A percentile compares a stretch with the other conserved stretches of the same genome.
phyloP scores from a whole-genome alignment of 257 asterid genomes.

The Penstemon eatonii region DNA sequence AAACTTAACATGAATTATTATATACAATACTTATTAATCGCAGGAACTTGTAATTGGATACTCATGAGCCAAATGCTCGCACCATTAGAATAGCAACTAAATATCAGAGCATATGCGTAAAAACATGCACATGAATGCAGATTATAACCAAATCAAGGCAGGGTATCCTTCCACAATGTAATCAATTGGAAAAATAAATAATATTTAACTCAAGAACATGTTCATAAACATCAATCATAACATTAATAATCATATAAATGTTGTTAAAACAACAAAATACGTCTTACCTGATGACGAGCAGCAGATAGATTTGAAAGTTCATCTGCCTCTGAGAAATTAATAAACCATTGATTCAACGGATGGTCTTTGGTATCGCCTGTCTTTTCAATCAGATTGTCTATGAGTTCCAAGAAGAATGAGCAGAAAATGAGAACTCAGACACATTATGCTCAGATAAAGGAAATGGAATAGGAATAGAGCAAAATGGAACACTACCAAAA shows the following conservation, averaged over 20 bases:
- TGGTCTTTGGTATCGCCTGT: slow-evolving; percentile 63
- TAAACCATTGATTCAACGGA: slow-evolving; percentile 62
- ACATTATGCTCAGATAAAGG: slow-evolving; percentile 11
- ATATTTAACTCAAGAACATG: slow-evolving; percentile 15
- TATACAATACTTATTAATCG: background rate
- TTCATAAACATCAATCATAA: background rate
- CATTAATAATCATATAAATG: background rate
- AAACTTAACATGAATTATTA: background rate
- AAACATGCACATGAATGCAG: background rate
- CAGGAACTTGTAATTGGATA: slow-evolving; percentile 1
- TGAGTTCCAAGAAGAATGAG: slow-evolving; percentile 34
- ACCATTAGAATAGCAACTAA: slow-evolving; percentile 5
- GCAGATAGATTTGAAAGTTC: slow-evolving; percentile 74
- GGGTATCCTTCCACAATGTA: background rate
- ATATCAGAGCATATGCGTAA: background rate
- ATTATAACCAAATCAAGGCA: background rate
- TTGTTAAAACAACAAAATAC: background rate
- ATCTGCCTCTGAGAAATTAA: slow-evolving; percentile 82
- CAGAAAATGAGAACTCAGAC: slow-evolving; percentile 26
- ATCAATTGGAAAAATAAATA: slow-evolving; percentile 1
- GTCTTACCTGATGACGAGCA: slow-evolving; percentile 73
- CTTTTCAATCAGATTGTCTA: slow-evolving; percentile 48
- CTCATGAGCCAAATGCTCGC: background rate
- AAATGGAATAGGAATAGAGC: background rate
- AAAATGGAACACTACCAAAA: slow-evolving; percentile 35